Conservation (phyloP, 331 rosid genomes). For the Arachis monticola region DNA sequence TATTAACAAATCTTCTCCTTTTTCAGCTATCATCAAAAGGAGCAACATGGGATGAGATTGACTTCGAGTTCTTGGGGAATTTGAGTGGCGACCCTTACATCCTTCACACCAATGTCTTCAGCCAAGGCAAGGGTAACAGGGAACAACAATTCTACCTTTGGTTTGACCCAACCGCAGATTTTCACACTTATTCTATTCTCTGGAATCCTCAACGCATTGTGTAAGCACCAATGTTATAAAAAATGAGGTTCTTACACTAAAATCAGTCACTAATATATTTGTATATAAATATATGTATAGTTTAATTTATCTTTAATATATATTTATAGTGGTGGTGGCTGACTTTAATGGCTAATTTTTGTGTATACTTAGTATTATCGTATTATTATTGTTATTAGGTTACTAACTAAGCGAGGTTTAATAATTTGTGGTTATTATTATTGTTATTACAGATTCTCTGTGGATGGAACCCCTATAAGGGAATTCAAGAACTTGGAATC, state of each 20-base stretch:
- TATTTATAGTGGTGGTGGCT: too few species aligned
- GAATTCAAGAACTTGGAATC: conserved; percentile 55
- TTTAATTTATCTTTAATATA: too few species aligned
- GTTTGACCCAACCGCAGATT: conserved; percentile 59
- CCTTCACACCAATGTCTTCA: conserved; percentile 54
- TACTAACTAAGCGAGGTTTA: neutral
- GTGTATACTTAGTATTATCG: too few species aligned
- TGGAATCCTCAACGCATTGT: conserved; percentile 56
- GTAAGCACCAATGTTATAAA: conserved; percentile 27
- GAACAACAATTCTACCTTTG: conserved; percentile 60
- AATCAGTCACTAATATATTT: neutral
- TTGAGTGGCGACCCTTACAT: conserved; percentile 57
- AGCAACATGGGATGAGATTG: conserved; percentile 58
- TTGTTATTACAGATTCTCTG: conserved; percentile 38
- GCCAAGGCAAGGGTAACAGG: conserved; percentile 57
- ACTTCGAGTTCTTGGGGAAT: conserved; percentile 59
- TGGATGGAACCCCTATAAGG: conserved; percentile 50
- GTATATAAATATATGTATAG: neutral
- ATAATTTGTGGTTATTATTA: neutral
- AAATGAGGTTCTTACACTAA: neutral
- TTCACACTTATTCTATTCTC: conserved; percentile 55
- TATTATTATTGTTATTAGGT: neutral
- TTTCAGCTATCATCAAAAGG: conserved; percentile 50
- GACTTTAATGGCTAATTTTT: too few species aligned
- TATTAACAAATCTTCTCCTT: neutral